Conservation (phyloP, 2,329 filamentous ascomycete genomes). For the Periglandula ipomoeae region DNA sequence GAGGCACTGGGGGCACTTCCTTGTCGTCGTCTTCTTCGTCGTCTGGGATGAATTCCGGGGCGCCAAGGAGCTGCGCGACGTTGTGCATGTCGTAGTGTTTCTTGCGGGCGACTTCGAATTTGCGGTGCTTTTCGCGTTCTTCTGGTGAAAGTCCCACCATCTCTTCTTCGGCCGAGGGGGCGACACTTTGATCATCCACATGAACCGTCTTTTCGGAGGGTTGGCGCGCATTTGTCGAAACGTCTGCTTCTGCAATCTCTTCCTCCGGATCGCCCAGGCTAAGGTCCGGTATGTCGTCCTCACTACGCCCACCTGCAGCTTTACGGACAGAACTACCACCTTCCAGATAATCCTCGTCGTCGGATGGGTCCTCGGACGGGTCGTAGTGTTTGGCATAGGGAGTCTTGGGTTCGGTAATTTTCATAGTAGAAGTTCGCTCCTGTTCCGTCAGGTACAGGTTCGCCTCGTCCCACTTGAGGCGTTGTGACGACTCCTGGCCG, state of each 20-base stretch:
- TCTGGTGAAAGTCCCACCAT: slow-evolving; percentile 51
- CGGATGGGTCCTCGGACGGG: slow-evolving; percentile 75
- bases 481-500: slow-evolving; percentile 49
- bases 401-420: slow-evolving; percentile 97
- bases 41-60: slow-evolving; percentile 57
- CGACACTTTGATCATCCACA: slow-evolving; percentile 56
- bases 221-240: slow-evolving; percentile 27
- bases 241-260: slow-evolving; percentile 40
- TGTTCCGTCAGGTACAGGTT: slow-evolving; percentile 97
- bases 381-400: slow-evolving; percentile 92
- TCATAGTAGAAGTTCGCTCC: slow-evolving; percentile 93
- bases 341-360: slow-evolving; percentile 52
- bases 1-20: slow-evolving; percentile 32
- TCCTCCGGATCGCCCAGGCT: slow-evolving; percentile 91
- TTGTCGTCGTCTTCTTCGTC: slow-evolving; percentile 42
- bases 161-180: slow-evolving; percentile 49
- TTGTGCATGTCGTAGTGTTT: slow-evolving; percentile 99
- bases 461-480: slow-evolving; percentile 96
- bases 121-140: slow-evolving; percentile 81
- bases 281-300: slow-evolving; percentile 81
- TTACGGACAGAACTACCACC: slow-evolving; percentile 19
- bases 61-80: slow-evolving; percentile 77
- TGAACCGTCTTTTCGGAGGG: slow-evolving; percentile 63
- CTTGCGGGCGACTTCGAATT: slow-evolving; percentile 87
- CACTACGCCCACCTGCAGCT: slow-evolving; percentile 30